A percentile compares a stretch with the other conserved stretches of the same genome.
phyloP scores from a whole-genome alignment of 495 filamentous ascomycete genomes.

The Venustampulla echinocandica region DNA sequence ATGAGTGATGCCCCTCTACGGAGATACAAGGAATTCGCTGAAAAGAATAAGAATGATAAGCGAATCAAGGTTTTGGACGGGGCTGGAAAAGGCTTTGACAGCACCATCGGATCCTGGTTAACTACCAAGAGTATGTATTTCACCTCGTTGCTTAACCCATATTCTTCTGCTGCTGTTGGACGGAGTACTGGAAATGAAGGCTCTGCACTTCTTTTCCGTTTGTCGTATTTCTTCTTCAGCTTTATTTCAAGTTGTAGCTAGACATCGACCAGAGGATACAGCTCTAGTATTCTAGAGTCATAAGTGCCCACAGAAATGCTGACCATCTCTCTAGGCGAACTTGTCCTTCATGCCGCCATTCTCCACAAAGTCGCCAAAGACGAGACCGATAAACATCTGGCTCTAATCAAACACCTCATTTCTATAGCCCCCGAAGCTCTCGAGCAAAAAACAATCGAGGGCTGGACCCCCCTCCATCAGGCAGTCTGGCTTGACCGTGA shows the following conservation, averaged over 20 bases:
- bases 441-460: conserved; percentile 44
- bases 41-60: conserved; percentile 45
- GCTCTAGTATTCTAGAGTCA: conserved; percentile 29
- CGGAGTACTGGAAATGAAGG: too few species aligned
- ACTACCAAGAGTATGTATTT: conserved; percentile 32
- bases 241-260: too few species aligned
- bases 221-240: too few species aligned
- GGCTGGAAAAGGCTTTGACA: conserved; percentile 48
- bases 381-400: conserved; percentile 26
- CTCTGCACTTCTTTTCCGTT: too few species aligned
- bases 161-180: too few species aligned
- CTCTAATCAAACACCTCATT: conserved; percentile 54
- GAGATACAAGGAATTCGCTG: conserved; percentile 54
- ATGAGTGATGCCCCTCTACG: conserved; percentile 53
- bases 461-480: conserved; percentile 52
- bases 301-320: not conserved
- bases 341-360: conserved; percentile 59
- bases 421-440: conserved; percentile 47
- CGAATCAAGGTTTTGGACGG: conserved; percentile 46
- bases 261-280: too few species aligned
- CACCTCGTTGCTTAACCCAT: too few species aligned
- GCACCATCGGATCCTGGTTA: conserved; percentile 53
- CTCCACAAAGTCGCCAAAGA: conserved; percentile 29
- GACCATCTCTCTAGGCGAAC: conserved; percentile 39
- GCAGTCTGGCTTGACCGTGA: conserved; percentile 44